These are phyloP conservation scores for Jatropha multifida DNA, from an alignment of 441 rosid species.

Conservation along the genomic window DNA sequence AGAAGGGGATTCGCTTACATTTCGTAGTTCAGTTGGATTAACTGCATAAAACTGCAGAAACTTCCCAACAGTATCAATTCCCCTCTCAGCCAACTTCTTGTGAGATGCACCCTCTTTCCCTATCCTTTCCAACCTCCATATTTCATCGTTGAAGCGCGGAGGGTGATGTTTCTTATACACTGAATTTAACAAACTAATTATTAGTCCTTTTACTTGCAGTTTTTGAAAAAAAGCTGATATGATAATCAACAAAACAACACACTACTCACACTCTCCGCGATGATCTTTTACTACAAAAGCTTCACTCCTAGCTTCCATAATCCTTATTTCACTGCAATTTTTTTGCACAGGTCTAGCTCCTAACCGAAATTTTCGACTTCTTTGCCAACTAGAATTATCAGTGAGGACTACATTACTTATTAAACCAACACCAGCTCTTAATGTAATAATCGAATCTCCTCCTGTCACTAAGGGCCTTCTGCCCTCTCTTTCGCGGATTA, in stretches of 20 bases:
- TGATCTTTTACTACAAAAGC: conserved; percentile 77
- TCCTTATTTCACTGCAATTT: conserved; percentile 33
- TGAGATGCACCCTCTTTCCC: conserved; percentile 60
- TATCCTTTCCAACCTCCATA: conserved; percentile 78
- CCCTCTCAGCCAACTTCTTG: conserved; percentile 26
- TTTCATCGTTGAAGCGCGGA: conserved; percentile 51
- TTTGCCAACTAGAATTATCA: conserved; percentile 83
- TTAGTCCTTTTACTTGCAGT: conserved; percentile 13
- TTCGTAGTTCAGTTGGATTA: conserved; percentile 37
- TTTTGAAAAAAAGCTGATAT: background rate
- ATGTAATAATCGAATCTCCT: conserved; percentile 44
- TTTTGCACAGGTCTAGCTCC: conserved; percentile 51
- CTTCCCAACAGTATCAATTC: conserved; percentile 44
- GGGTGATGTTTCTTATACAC: conserved; percentile 83
- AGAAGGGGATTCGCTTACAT: conserved; percentile 39
- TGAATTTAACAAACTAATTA: conserved; percentile 22
- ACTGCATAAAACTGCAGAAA: conserved; percentile 41
- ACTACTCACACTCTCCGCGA: conserved; percentile 70
- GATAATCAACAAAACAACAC: too few species aligned
- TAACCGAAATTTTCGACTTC: conserved; percentile 63
- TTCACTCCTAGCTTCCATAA: conserved; percentile 64
- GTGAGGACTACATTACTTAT: conserved; percentile 51
- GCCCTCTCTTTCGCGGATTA: conserved; percentile 59
- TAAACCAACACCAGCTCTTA: conserved; percentile 52
- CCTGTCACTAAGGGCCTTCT: conserved; percentile 73